These are phyloP conservation scores for Dacryopinax spathularia DNA, from an alignment of 768 basidiomycete genomes.

Conservation along the genomic window DNA sequence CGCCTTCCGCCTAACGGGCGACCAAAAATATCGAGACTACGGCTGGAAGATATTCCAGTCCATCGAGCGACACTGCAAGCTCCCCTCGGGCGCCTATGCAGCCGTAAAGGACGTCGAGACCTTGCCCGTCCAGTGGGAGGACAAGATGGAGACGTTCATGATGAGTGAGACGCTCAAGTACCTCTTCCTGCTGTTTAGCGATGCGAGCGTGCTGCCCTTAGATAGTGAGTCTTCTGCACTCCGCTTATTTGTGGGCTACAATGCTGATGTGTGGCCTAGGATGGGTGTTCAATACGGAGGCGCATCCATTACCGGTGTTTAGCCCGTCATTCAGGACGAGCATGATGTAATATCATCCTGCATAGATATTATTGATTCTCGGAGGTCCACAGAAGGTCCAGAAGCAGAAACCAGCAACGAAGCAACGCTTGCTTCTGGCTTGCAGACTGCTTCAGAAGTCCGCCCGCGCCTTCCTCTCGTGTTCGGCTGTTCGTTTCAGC, in stretches of 20 bases:
- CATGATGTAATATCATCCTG: conserved; percentile 15
- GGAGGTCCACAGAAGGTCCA: too few species aligned
- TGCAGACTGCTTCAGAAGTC: too few species aligned
- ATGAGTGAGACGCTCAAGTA: conserved; percentile 90
- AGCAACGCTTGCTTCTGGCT: too few species aligned
- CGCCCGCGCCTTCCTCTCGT: too few species aligned
- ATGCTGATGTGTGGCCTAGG: conserved; percentile 28
- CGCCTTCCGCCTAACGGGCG: conserved; percentile 78
- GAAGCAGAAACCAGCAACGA: too few species aligned
- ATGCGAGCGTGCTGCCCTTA: conserved; percentile 54
- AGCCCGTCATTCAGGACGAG: conserved; percentile 29
- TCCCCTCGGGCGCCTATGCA: conserved; percentile 72
- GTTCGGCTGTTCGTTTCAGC: too few species aligned
- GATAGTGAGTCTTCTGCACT: conserved; percentile 38
- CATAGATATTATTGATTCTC: background rate
- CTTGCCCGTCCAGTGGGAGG: conserved; percentile 50
- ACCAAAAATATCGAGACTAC: conserved; percentile 60
- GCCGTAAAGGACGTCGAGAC: conserved; percentile 74
- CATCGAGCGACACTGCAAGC: conserved; percentile 67
- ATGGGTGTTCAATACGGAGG: conserved; percentile 89
- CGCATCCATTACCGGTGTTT: conserved; percentile 61
- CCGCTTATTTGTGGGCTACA: conserved; percentile 8
- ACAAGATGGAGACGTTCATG: conserved; percentile 94
- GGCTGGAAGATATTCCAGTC: conserved; percentile 86
- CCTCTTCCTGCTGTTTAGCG: conserved; percentile 73